phyloP scores from a whole-genome alignment of 805 yeast species.

The Metschnikowia sp. region DNA sequence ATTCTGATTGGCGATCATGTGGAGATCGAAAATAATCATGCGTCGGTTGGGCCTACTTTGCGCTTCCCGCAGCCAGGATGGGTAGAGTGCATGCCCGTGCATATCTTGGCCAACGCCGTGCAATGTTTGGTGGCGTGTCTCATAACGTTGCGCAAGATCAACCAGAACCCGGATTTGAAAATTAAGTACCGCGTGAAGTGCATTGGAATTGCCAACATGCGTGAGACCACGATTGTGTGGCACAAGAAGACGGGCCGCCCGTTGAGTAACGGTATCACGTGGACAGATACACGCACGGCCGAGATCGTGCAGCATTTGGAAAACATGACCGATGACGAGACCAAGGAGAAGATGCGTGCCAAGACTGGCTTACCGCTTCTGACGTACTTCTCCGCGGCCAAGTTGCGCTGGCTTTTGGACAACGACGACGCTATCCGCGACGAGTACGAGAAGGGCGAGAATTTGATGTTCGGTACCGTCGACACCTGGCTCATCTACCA shows the following conservation, averaged over 20 bases:
- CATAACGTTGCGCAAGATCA: conserved; percentile 52
- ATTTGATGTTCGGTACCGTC: conserved; percentile 86
- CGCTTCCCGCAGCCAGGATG: conserved; percentile 82
- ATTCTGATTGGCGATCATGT: conserved; percentile 55
- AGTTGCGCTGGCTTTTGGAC: conserved; percentile 84
- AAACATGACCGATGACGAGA: conserved; percentile 49
- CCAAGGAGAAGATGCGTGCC: conserved; percentile 54
- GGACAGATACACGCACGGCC: conserved; percentile 92
- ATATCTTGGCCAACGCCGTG: conserved; percentile 73
- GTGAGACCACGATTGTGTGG: conserved; percentile 93
- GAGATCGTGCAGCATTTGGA: conserved; percentile 63
- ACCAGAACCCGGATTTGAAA: conserved; percentile 47
- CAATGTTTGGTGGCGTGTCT: conserved; percentile 73
- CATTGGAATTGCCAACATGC: conserved; percentile 91
- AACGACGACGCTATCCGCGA: conserved; percentile 64
- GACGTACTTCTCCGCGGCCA: conserved; percentile 88
- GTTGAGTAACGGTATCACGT: conserved; percentile 83
- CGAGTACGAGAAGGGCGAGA: conserved; percentile 70
- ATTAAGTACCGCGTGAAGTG: conserved; percentile 62
- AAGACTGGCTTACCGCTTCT: conserved; percentile 85
- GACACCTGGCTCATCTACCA: conserved; percentile 93
- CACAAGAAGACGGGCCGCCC: conserved; percentile 79
- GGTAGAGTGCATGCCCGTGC: conserved; percentile 91
- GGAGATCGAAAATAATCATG: conserved; percentile 58
- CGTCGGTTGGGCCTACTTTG: conserved; percentile 62